Evolutionary conservation across 2,329 filamentous ascomycete species (phyloP), one percentile per base, ranked within the genome.

Genomic region (Penicillium verrucosum): DNA sequence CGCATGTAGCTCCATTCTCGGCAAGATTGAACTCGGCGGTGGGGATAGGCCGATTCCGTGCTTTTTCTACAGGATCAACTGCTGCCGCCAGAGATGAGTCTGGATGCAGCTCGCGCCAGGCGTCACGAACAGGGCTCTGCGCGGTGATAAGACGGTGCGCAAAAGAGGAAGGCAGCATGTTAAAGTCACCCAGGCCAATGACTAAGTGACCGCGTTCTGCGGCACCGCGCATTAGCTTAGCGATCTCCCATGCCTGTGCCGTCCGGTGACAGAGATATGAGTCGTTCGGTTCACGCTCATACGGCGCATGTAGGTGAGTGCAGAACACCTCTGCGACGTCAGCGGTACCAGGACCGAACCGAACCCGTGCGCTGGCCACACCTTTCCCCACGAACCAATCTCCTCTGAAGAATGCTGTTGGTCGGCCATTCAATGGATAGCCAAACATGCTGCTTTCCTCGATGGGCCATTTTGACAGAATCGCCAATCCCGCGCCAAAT

Each of bases 301-400:
- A 97, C 0, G 90, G 90, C 4, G 94, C 89, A 73, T 97, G 94
- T 3, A 90, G 76, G 81, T 96, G 93, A 18, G 94, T 97, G 72
- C 90, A 93, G 71, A 97, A 97, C 1, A 97, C 90, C 69, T 97
- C 91, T 18, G 91, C 80, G 11, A 92, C 77, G 64, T 94, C 88
- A 57, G 83, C 82, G 43, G 74, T 72, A 1, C 77, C 81, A 0
- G 82, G 77, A 0, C 90, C 90, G 63, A 89, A 87, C 4, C 89
- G 81, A 64, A 97, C 88, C 60, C 84, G 83, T 2, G 93, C 93
- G 69, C 85, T 89, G 7, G 93, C 94, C 41, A 97, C 86, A 16
- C 94, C 94, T 73, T 97, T 97, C 0, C 94, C 94, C 10, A 97
- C 92, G 70, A 87, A 97, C 91, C 93, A 97, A 74, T 97, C 93